Evolutionary conservation across 2,329 filamentous ascomycete species (phyloP).

Genomic region (Colletotrichum salicis): DNA sequence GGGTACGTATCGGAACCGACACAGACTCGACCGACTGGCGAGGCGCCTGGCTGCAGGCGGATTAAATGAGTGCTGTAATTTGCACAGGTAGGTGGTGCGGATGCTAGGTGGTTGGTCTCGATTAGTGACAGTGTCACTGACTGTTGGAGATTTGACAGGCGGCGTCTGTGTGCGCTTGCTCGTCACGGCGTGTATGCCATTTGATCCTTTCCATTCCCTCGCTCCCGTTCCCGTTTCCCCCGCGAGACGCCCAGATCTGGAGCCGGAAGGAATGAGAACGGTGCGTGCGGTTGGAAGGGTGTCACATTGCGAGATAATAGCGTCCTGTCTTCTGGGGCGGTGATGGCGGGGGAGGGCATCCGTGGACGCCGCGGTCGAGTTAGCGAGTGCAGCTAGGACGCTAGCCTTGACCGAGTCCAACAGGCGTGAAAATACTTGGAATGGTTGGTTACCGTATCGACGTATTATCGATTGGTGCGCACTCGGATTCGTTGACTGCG

Average conservation of each 20-base stretch:
- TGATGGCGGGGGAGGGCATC: neutral
- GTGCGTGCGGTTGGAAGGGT: slow-evolving; percentile 4
- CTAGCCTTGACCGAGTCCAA: slow-evolving; percentile 6
- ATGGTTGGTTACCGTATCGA: no score
- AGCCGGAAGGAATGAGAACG: neutral
- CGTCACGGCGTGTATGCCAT: neutral
- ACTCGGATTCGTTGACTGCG: neutral
- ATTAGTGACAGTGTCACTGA: neutral
- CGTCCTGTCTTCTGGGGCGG: neutral
- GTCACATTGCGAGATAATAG: neutral
- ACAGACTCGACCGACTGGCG: neutral
- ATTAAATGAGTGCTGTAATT: neutral
- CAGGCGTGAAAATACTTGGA: neutral
- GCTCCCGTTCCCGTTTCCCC: neutral
- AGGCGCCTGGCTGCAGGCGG: neutral
- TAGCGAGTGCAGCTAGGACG: neutral
- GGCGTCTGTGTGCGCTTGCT: neutral
- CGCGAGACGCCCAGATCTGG: neutral
- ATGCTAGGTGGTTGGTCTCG: neutral
- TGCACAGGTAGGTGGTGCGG: neutral
- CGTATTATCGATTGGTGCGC: no score
- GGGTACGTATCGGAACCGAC: neutral
- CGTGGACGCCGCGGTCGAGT: neutral
- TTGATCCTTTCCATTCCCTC: neutral
- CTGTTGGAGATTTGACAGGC: neutral